A percentile compares a stretch with the other conserved stretches of the same genome.
Conservation (phyloP, 2,329 filamentous ascomycete species). For the Ustilaginoidea virens region DNA sequence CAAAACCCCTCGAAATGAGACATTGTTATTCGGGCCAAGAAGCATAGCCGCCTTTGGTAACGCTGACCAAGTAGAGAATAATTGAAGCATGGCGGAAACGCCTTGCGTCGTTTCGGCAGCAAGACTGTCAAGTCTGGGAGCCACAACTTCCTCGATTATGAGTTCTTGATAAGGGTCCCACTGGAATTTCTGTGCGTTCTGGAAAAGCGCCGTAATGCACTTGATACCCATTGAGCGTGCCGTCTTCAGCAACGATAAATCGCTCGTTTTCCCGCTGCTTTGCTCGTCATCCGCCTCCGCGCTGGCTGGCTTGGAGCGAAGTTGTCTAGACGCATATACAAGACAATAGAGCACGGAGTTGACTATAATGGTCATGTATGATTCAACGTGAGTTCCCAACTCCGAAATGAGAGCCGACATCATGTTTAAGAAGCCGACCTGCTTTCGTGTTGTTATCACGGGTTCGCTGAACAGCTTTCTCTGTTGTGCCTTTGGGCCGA, state of each 20-base stretch:
- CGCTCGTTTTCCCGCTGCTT: conserved; percentile 27
- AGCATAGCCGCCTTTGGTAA: conserved; percentile 52
- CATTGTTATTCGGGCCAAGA: conserved; percentile 29
- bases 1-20: conserved; percentile 46
- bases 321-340: conserved; percentile 48
- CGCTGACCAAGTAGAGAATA: conserved; percentile 70
- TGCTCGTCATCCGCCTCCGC: conserved; percentile 21
- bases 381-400: conserved; percentile 56
- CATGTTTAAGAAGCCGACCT: conserved; percentile 87
- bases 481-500: conserved; percentile 31
- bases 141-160: conserved; percentile 62
- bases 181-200: conserved; percentile 51
- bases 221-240: conserved; percentile 64
- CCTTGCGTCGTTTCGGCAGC: conserved; percentile 79
- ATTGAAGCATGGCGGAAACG: conserved; percentile 64
- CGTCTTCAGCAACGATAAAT: conserved; percentile 45
- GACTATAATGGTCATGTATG: conserved; percentile 53
- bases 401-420: conserved; percentile 74
- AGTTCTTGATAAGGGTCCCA: conserved; percentile 57
- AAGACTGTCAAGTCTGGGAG: conserved; percentile 62
- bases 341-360: conserved; percentile 73
- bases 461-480: conserved; percentile 41
- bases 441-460: conserved; percentile 55
- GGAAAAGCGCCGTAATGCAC: conserved; percentile 66
- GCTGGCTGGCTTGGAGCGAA: conserved; percentile 26